Conservation (phyloP, 2,329 filamentous ascomycete species). For the Aureobasidium sp. region DNA sequence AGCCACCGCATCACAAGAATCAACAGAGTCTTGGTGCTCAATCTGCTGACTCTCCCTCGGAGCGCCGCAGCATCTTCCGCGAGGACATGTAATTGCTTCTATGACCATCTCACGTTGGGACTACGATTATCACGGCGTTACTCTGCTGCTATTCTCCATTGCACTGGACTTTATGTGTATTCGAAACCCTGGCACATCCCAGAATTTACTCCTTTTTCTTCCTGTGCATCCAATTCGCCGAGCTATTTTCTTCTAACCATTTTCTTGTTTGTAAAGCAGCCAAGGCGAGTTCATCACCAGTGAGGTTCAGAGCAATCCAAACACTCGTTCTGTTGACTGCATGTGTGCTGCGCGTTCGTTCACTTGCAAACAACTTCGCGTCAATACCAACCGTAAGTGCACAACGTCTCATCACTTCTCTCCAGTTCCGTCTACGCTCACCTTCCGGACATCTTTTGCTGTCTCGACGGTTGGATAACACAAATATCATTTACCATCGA, state of each 20-base stretch:
- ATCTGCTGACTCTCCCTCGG: slow-evolving; percentile 53
- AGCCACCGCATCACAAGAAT: slow-evolving; percentile 35
- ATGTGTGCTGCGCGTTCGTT: not conserved
- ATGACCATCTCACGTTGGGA: not conserved
- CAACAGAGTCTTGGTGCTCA: slow-evolving; percentile 27
- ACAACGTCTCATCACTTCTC: not conserved
- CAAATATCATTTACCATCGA: not conserved
- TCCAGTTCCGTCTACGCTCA: not conserved
- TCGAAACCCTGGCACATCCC: not conserved
- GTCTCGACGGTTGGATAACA: not conserved
- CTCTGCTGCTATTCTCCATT: not conserved
- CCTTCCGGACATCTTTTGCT: not conserved
- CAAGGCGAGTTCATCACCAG: not conserved
- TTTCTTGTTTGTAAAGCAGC: not conserved
- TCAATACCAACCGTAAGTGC: not conserved
- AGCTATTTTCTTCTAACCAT: not conserved
- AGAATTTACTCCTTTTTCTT: not conserved
- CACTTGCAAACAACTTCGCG: not conserved
- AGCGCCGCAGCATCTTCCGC: slow-evolving; percentile 62
- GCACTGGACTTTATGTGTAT: not conserved
- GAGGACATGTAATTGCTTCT: slow-evolving; percentile 53
- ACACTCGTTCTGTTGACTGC: not conserved
- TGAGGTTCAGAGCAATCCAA: not conserved
- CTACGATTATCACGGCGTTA: not conserved
- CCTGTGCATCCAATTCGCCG: not conserved